Evolutionary conservation across 148 eudicot genomes (phyloP).

Genomic region (Salicornia ramosissima): DNA sequence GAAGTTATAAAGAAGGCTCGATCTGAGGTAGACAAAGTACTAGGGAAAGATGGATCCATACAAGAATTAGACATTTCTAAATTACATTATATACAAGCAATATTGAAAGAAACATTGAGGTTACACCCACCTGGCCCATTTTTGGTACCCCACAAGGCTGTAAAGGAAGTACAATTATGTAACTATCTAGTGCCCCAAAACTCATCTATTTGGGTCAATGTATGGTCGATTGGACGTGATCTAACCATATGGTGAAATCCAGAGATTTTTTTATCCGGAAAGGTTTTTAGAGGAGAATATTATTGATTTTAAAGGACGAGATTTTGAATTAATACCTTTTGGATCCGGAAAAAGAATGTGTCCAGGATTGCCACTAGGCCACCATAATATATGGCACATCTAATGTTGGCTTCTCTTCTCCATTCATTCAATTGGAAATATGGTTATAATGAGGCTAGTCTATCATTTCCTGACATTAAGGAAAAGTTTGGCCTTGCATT

Average conservation of each 20-base stretch:
- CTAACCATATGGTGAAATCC: conserved; percentile 27
- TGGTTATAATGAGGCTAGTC: conserved; percentile 18
- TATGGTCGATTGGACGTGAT: conserved; percentile 32
- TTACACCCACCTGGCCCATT: conserved; percentile 34
- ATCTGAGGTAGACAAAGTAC: conserved; percentile 23
- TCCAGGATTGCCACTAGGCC: conserved; percentile 20
- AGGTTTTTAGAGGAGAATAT: conserved; percentile 21
- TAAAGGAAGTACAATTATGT: conserved; percentile 14
- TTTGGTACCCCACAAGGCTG: conserved; percentile 29
- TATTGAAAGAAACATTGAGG: conserved; percentile 26
- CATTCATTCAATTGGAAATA: conserved; percentile 33
- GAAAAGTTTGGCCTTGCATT: conserved; percentile 33
- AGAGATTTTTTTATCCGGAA: conserved; percentile 23
- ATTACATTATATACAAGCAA: conserved; percentile 30
- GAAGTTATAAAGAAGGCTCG: conserved; percentile 24
- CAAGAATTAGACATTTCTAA: conserved; percentile 30
- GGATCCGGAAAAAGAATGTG: conserved; percentile 28
- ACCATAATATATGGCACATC: conserved; percentile 22
- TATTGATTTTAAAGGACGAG: conserved; percentile 22
- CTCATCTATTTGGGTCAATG: conserved; percentile 32
- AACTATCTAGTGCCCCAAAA: conserved; percentile 27
- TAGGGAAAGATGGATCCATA: conserved; percentile 13
- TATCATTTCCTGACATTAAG: conserved; percentile 19
- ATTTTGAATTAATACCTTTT: conserved; percentile 28
- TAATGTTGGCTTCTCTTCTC: conserved; percentile 21